These are phyloP conservation scores for Imleria badia DNA, from an alignment of 768 basidiomycete genomes.

Conservation along the genomic window DNA sequence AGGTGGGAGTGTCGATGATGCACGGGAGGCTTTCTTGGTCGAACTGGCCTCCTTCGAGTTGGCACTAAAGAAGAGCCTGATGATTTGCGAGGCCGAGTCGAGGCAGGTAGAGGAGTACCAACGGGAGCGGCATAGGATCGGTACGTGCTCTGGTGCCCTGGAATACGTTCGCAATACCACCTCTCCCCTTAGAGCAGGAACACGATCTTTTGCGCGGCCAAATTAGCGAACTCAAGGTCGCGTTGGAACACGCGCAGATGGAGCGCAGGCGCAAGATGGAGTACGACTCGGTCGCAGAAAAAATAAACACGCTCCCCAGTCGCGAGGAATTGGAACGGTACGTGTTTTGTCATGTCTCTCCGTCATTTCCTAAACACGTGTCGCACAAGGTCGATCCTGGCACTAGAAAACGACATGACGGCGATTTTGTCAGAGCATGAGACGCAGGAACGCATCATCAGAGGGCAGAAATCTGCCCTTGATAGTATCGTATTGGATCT, in stretches of 20 bases:
- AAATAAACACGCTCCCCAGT: slow-evolving; percentile 73
- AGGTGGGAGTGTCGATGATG: slow-evolving; percentile 55
- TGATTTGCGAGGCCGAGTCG: slow-evolving; percentile 85
- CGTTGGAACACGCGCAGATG: slow-evolving; percentile 77
- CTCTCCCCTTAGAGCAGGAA: slow-evolving; percentile 56
- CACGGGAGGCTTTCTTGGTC: slow-evolving; percentile 74
- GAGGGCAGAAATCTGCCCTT: slow-evolving; percentile 66
- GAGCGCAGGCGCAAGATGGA: slow-evolving; percentile 78
- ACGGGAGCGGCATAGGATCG: slow-evolving; percentile 66
- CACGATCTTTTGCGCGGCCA: slow-evolving; percentile 65
- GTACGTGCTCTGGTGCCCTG: slow-evolving; percentile 40
- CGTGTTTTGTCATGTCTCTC: slow-evolving; percentile 30
- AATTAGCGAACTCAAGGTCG: slow-evolving; percentile 74
- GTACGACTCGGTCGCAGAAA: slow-evolving; percentile 82
- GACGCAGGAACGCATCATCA: slow-evolving; percentile 62
- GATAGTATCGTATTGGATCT: slow-evolving; percentile 65
- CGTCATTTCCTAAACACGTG: neutral
- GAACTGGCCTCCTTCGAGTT: slow-evolving; percentile 78
- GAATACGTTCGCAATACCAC: neutral
- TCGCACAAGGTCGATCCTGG: slow-evolving; percentile 57
- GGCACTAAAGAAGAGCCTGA: slow-evolving; percentile 70
- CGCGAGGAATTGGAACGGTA: slow-evolving; percentile 77
- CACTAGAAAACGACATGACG: slow-evolving; percentile 75
- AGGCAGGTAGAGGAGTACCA: slow-evolving; percentile 86
- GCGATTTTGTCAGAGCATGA: slow-evolving; percentile 76